Evolutionary conservation across 2,329 filamentous ascomycete genomes (phyloP).

Genomic region (Ilyonectria destructans): DNA sequence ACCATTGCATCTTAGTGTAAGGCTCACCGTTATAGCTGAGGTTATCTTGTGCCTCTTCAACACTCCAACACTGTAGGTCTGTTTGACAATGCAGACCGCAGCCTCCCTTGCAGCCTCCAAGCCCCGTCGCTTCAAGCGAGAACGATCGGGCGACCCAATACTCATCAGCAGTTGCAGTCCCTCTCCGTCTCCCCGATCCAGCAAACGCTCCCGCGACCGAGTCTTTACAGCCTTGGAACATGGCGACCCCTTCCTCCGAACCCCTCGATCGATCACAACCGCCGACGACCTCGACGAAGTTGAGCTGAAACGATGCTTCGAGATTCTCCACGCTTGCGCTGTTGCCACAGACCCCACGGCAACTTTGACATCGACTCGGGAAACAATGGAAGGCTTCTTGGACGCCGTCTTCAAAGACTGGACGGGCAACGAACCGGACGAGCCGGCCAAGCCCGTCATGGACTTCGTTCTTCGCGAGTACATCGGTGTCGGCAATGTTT

Average conservation of each 20-base stretch:
- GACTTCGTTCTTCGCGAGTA: conserved; percentile 52
- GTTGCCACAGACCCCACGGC: conserved; percentile 46
- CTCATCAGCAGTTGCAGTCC: conserved; percentile 36
- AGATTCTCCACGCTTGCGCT: conserved; percentile 54
- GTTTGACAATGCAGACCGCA: conserved; percentile 2
- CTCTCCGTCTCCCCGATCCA: conserved; percentile 35
- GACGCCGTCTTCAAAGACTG: conserved; percentile 52
- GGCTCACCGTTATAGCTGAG: background rate
- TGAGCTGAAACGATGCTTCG: conserved; percentile 52
- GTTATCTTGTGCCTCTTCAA: background rate
- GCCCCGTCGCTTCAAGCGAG: conserved; percentile 23
- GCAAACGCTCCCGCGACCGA: conserved; percentile 36
- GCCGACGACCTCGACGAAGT: conserved; percentile 49
- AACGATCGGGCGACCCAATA: conserved; percentile 21
- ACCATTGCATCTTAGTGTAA: background rate
- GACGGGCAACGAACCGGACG: conserved; percentile 33
- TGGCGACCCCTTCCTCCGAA: conserved; percentile 38
- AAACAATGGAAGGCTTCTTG: conserved; percentile 54
- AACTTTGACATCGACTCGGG: conserved; percentile 44
- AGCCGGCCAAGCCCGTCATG: conserved; percentile 44
- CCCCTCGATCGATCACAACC: conserved; percentile 40
- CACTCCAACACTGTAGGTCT: background rate
- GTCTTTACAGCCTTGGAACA: conserved; percentile 49
- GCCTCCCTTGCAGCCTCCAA: background rate
- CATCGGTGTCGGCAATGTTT: conserved; percentile 48